Evolutionary conservation across 2,329 filamentous ascomycete species (phyloP), one percentile per base, ranked within the genome.

Genomic region (Ophiocordyceps sinensis): DNA sequence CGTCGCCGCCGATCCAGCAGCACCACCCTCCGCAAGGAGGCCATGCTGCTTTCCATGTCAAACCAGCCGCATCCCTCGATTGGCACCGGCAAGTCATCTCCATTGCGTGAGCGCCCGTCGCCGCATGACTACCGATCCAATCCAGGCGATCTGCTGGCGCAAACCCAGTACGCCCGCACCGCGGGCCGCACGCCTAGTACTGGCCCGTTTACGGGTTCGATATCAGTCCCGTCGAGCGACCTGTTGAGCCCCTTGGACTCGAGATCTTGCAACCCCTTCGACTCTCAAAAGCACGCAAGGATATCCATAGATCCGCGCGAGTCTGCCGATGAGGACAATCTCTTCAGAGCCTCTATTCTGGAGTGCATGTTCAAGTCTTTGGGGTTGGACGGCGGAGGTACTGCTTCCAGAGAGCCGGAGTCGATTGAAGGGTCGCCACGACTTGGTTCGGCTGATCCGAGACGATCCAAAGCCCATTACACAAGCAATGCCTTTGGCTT

Each of bases 331-430:
- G 91, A 96, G 55, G 89, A 95, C 52, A 77, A 81, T 37, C 62
- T 94, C 7, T 96, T 98, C 59, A 74, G 93, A 34, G 80, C 86
- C 44, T 93, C 87, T 0, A 86, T 98, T 14, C 65, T 96, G 19
- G 86, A 94, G 50, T 96, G 91, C 56, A 94, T 98, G 65, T 89
- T 94, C 62, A 95, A 89, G 55, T 83, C 87, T 0, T 82, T 98
- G 45, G 91, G 91, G 0, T 65, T 98, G 42, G 82, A 79, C 17
- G 77, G 79, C 28, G 73, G 71, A 3, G 78, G 78, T 30, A 75
- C 79, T 43, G 69, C 73, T 0, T 67, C 82, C 1, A 73, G 75
- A 38, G 83, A 82, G 49, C 66, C 72, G 0, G 78, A 79, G 39
- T 95, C 91, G 0, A 79, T 79, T 0, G 88, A 95, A 49, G 82